phyloP scores from a whole-genome alignment of 78 protist genomes.

The Tieghemostelium lacteum region DNA sequence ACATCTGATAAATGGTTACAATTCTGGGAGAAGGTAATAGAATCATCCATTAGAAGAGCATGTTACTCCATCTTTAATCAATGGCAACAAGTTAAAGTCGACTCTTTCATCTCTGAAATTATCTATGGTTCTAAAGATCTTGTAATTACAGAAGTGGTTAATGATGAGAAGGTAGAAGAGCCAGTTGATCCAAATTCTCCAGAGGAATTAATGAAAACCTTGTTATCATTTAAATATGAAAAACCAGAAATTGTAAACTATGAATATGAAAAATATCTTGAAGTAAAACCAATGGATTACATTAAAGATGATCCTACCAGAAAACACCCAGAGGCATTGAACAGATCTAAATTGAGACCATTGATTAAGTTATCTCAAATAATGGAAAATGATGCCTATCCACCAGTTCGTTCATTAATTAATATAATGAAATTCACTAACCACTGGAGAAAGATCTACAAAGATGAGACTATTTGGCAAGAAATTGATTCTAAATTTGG shows the following conservation, averaged over 20 bases:
- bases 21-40: conserved; percentile 42
- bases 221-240: not conserved
- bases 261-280: not conserved
- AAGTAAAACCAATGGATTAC: not conserved
- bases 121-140: conserved; percentile 5
- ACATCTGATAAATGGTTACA: not conserved
- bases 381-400: conserved; percentile 49
- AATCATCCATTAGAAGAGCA: conserved; percentile 48
- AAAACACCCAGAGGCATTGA: not conserved
- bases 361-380: conserved; percentile 16
- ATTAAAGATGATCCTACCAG: not conserved
- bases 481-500: conserved; percentile 45
- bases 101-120: conserved; percentile 8
- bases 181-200: not conserved
- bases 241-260: not conserved
- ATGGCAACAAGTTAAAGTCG: conserved; percentile 40
- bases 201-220: not conserved
- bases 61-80: conserved; percentile 28
- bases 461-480: conserved; percentile 9
- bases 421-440: conserved; percentile 17
- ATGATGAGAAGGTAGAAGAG: not conserved
- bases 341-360: not conserved
- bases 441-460: conserved; percentile 9
- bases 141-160: not conserved
- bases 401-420: conserved; percentile 16